Evolutionary conservation across 1,284 basidiomycete species (phyloP), one percentile per base, ranked within the genome.

Genomic region (Erythrobasidium hasegawianum): DNA sequence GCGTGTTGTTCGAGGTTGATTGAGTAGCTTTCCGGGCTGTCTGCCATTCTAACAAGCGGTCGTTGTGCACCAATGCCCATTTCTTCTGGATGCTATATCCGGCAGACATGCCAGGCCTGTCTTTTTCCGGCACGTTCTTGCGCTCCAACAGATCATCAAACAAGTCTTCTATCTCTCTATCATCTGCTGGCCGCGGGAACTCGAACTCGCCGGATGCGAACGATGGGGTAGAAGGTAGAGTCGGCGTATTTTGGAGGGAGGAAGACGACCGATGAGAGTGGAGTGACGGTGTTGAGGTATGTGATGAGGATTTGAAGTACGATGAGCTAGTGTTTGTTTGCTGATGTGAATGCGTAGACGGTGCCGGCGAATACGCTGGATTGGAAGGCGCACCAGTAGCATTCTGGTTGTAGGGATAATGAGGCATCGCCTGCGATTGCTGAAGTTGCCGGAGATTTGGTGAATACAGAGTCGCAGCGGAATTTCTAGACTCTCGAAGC

Each of bases 61-160:
- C 88, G 71, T 86, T 90, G 76, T 88, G 85, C 10, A 97, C 88
- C 74, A 97, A 85, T 70, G 83, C 82, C 94, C 94, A 97, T 78
- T 97, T 97, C 76, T 91, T 91, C 57, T 93, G 88, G 27, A 88
- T 82, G 0, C 84, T 75, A 27, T 93, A 79, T 53, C 81, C 80
- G 0, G 83, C 82, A 47, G 43, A 47, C 49, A 87, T 76, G 22
- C 83, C 83, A 62, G 67, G 69, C 27, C 61, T 26, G 52, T 70
- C 68, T 38, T 67, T 47, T 22, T 61, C 49, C 0, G 68, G 67
- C 14, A 77, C 74, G 1, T 73, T 71, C 27, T 75, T 70, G 1
- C 83, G 85, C 56, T 83, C 81, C 70, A 85, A 83, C 58, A 94
- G 83, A 62, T 85, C 83, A 70, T 88, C 83, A 75, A 94, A 95